These are phyloP conservation scores for Gyrodon lividus DNA, from an alignment of 768 basidiomycete species.

Conservation along the genomic window DNA sequence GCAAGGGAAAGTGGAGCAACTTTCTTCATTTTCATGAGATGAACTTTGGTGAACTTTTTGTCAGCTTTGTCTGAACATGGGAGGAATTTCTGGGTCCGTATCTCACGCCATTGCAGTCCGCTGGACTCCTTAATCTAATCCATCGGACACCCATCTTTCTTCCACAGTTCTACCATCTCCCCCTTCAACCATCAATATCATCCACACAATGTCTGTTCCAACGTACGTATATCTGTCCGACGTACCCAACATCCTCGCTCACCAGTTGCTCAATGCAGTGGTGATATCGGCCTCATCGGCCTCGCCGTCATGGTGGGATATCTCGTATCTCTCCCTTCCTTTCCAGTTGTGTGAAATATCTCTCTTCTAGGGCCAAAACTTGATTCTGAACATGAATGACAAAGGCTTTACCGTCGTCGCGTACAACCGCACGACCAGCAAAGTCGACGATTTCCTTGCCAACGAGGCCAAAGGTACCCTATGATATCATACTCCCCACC, in stretches of 20 bases:
- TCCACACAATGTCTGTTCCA: slow-evolving; percentile 42
- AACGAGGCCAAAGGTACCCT: slow-evolving; percentile 95
- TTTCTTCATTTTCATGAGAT: neutral
- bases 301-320: slow-evolving; percentile 92
- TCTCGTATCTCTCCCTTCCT: slow-evolving; percentile 15
- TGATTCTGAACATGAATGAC: slow-evolving; percentile 99
- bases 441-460: slow-evolving; percentile 92
- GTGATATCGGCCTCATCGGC: slow-evolving; percentile 98
- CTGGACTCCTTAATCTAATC: slow-evolving; percentile 26
- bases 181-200: slow-evolving; percentile 34
- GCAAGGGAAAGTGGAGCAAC: neutral
- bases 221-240: slow-evolving; percentile 42
- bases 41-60: neutral
- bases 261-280: slow-evolving; percentile 46
- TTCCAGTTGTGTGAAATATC: slow-evolving; percentile 4
- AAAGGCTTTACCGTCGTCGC: slow-evolving; percentile 98
- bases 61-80: slow-evolving; percentile 11
- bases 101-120: slow-evolving; percentile 21
- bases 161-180: slow-evolving; percentile 33
- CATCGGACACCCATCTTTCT: slow-evolving; percentile 30
- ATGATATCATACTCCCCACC: slow-evolving; percentile 26
- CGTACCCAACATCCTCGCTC: slow-evolving; percentile 16
- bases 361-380: slow-evolving; percentile 78
- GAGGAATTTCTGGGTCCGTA: slow-evolving; percentile 9
- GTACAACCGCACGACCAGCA: slow-evolving; percentile 95